Percentiles rank a stretch among this genome's conserved stretches.
Evolutionary conservation across 108 stramenopile genomes (phyloP).

Genomic region (Cyclotella atomus): DNA sequence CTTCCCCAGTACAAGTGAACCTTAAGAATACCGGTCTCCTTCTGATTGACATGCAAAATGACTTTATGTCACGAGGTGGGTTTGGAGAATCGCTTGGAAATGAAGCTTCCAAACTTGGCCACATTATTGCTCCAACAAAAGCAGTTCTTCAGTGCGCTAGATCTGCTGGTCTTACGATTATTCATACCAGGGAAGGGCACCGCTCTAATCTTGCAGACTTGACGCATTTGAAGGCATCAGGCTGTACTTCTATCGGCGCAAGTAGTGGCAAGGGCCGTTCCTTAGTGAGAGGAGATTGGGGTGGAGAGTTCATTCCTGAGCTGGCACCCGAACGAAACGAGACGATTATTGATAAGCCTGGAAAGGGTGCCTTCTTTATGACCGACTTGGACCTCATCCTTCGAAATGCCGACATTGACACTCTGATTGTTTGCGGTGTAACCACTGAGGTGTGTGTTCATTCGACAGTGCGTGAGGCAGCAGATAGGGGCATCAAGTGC

Average conservation of each 20-base stretch:
- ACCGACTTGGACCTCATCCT: constrained; percentile 71
- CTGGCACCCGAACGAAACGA: constrained; percentile 53
- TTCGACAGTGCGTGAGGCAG: constrained; percentile 78
- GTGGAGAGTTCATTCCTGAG: constrained; percentile 67
- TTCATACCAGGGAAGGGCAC: constrained; percentile 75
- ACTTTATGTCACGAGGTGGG: constrained; percentile 61
- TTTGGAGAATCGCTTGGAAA: constrained; percentile 78
- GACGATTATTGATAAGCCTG: constrained; percentile 72
- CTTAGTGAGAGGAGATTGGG: constrained; percentile 65
- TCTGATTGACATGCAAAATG: constrained; percentile 56
- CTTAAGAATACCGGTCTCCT: constrained; percentile 23
- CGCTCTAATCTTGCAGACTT: constrained; percentile 55
- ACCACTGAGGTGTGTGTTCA: constrained; percentile 86
- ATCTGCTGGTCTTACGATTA: constrained; percentile 38
- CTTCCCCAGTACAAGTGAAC: constrained; percentile 1
- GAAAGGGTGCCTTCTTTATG: constrained; percentile 74
- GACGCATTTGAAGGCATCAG: constrained; percentile 33
- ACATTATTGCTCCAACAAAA: constrained; percentile 53
- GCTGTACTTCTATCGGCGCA: constrained; percentile 45
- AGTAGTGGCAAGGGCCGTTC: constrained; percentile 52
- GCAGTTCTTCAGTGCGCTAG: constrained; percentile 49
- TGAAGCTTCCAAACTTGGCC: constrained; percentile 56
- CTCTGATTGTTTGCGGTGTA: constrained; percentile 72
- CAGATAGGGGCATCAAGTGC: constrained; percentile 71
- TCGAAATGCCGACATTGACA: constrained; percentile 40